A percentile compares a stretch with the other conserved stretches of the same genome.
phyloP scores from a whole-genome alignment of 2,329 filamentous ascomycete genomes.

The Sclerotinia subarctica region DNA sequence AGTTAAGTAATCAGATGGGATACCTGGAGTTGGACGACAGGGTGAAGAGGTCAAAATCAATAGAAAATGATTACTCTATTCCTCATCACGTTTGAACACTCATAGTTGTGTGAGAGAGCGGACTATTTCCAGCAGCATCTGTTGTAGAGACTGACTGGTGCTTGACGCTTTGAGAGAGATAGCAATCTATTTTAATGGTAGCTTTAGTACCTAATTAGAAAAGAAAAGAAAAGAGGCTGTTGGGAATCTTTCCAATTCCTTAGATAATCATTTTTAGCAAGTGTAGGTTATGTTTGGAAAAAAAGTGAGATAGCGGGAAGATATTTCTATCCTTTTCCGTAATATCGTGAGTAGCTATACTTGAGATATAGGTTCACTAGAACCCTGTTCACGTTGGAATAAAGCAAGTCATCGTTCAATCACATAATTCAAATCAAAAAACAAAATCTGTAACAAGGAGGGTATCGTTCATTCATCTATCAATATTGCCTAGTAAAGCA shows the following conservation, averaged over 20 bases:
- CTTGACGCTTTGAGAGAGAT: no score
- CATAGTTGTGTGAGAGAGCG: background rate
- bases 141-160: no score
- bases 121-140: background rate
- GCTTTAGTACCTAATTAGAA: no score
- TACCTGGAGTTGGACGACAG: background rate
- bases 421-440: background rate
- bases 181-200: no score
- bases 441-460: background rate
- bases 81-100: background rate
- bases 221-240: no score
- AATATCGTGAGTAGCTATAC: background rate
- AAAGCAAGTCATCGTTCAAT: background rate
- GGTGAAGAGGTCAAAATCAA: background rate
- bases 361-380: no score
- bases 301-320: no score
- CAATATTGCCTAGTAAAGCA: background rate
- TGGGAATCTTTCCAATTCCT: no score
- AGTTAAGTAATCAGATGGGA: background rate
- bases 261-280: no score
- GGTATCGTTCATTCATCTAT: slow-evolving; percentile 15
- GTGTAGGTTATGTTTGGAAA: background rate
- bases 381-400: background rate
- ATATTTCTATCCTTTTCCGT: background rate
- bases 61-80: background rate